Conservation (phyloP, 306 rosid species). For the Pterocarpus santalinus region DNA sequence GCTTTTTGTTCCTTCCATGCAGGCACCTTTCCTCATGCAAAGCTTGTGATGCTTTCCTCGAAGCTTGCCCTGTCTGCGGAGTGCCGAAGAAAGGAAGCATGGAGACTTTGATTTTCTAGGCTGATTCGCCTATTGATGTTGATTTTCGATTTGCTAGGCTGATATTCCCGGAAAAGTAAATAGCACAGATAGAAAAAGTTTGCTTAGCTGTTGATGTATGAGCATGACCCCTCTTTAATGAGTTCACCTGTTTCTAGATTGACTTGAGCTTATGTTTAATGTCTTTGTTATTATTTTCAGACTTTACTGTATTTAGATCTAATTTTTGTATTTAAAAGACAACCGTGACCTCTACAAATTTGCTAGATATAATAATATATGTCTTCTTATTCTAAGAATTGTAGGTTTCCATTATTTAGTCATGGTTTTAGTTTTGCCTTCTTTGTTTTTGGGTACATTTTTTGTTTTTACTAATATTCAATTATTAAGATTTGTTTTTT, state of each 20-base stretch:
- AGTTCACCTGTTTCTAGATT: slow-evolving; percentile 26
- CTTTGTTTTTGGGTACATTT: too few relatives aligned
- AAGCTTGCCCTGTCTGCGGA: slow-evolving; percentile 77
- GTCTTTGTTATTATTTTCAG: background rate
- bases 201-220: slow-evolving; percentile 34
- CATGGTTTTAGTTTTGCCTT: too few relatives aligned
- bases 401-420: too few relatives aligned
- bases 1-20: slow-evolving; percentile 82
- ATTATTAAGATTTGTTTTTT: background rate
- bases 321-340: background rate
- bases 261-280: background rate
- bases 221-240: slow-evolving; percentile 16
- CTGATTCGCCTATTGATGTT: background rate
- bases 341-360: too few relatives aligned
- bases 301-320: background rate
- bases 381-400: too few relatives aligned
- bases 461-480: background rate
- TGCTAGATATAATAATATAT: too few relatives aligned
- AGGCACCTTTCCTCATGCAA: slow-evolving; percentile 86
- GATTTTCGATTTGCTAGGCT: too few relatives aligned
- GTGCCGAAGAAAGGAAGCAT: slow-evolving; percentile 71
- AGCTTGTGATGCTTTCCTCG: slow-evolving; percentile 66
- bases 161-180: slow-evolving; percentile 45
- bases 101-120: slow-evolving; percentile 78
- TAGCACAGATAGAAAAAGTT: background rate